A percentile compares a stretch with the other conserved stretches of the same genome.
These are phyloP conservation scores for Aspergillus costaricaensis DNA, from an alignment of 2,329 filamentous ascomycete species.

Conservation along the genomic window DNA sequence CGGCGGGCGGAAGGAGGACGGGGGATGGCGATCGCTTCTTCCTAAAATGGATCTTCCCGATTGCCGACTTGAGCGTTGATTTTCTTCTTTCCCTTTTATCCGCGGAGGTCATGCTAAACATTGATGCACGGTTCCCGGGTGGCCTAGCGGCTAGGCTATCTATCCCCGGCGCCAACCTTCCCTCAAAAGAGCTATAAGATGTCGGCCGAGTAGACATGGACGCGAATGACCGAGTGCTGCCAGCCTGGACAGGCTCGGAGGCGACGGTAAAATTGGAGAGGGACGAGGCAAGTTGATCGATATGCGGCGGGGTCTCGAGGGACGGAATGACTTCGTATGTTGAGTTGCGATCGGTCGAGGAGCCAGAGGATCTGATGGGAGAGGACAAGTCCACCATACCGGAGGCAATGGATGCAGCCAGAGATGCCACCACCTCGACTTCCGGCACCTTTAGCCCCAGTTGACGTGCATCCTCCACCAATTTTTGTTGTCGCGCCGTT, in stretches of 20 bases:
- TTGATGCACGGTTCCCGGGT: conserved; percentile 27
- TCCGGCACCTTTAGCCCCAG: conserved; percentile 41
- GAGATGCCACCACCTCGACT: conserved; percentile 33
- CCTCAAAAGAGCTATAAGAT: conserved; percentile 41
- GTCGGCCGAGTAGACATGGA: conserved; percentile 45
- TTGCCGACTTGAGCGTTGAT: conserved; percentile 36
- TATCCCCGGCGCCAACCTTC: conserved; percentile 22
- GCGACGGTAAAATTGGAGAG: conserved; percentile 36
- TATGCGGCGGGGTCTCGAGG: conserved; percentile 22
- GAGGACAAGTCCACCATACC: conserved; percentile 39
- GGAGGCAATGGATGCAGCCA: conserved; percentile 41
- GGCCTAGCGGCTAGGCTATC: conserved; percentile 21
- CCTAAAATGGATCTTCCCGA: conserved; percentile 40
- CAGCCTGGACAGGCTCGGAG: conserved; percentile 30
- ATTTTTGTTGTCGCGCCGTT: conserved; percentile 38
- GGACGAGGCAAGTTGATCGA: conserved; percentile 35
- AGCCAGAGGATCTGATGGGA: conserved; percentile 34
- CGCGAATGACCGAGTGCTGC: conserved; percentile 40
- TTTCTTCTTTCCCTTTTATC: conserved; percentile 35
- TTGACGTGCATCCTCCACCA: conserved; percentile 40
- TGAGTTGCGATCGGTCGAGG: conserved; percentile 37
- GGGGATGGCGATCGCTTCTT: conserved; percentile 35
- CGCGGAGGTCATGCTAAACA: conserved; percentile 30
- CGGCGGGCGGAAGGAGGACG: conserved; percentile 30
- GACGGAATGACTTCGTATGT: conserved; percentile 31